Percentiles rank a stretch among this genome's conserved stretches.
phyloP scores from a whole-genome alignment of 352 stramenopile species.

The Blastocystis sp. region DNA sequence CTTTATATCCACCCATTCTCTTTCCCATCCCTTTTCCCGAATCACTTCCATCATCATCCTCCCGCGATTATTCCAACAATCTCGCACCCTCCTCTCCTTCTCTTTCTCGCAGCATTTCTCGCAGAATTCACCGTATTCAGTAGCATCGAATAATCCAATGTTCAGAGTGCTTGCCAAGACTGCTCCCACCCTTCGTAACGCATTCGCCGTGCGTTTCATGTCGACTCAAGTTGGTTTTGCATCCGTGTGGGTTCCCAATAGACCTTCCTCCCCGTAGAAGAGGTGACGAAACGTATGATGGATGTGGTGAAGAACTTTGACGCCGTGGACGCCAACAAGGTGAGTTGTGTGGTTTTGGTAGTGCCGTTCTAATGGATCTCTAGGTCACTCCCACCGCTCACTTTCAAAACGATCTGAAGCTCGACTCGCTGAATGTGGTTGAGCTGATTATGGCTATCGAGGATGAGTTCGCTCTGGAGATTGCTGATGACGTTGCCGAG shows the following conservation, averaged over 20 bases:
- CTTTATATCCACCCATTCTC: no score
- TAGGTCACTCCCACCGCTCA: conserved; percentile 73
- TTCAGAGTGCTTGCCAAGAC: conserved; percentile 45
- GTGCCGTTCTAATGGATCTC: conserved; percentile 33
- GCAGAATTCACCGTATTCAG: no score
- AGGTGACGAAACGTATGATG: conserved; percentile 90
- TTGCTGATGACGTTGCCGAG: conserved; percentile 96
- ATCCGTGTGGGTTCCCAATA: conserved; percentile 36
- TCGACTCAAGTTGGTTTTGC: neutral
- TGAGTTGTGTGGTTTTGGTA: conserved; percentile 57
- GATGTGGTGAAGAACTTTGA: conserved; percentile 98
- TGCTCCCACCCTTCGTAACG: conserved; percentile 3
- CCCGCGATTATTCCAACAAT: no score
- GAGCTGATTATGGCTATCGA: conserved; percentile 97
- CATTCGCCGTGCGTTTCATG: neutral
- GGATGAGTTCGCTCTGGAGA: conserved; percentile 99
- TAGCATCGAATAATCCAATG: neutral
- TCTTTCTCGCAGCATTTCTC: neutral
- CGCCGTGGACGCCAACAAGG: conserved; percentile 88
- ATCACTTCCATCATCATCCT: no score
- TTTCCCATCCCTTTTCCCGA: no score
- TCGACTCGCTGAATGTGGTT: conserved; percentile 93
- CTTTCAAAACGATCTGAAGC: conserved; percentile 91
- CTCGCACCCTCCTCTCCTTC: neutral
- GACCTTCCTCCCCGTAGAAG: conserved; percentile 73